A percentile compares a stretch with the other conserved stretches of the same genome.
These are phyloP conservation scores for Stipa capillata DNA, from an alignment of 176 grass and related monocot species.

Conservation along the genomic window DNA sequence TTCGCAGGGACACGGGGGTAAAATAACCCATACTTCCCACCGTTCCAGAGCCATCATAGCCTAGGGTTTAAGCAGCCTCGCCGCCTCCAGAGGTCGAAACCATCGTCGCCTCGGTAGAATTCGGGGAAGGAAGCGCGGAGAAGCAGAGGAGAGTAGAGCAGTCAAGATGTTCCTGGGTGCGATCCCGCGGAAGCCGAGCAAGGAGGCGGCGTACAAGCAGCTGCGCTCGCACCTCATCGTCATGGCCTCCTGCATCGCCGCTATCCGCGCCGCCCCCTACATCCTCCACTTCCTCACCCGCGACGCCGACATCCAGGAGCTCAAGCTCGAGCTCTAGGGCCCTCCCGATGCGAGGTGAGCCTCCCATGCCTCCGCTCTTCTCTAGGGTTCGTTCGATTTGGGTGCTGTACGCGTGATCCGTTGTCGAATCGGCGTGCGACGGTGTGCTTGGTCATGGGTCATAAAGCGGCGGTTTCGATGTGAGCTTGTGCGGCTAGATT, in stretches of 20 bases:
- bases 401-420: not conserved
- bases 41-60: not conserved
- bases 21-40: not conserved
- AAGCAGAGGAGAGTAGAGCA: not conserved
- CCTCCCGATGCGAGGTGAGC: not conserved
- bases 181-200: constrained; percentile 44
- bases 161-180: constrained; percentile 40
- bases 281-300: constrained; percentile 53
- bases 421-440: not conserved
- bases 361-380: not conserved
- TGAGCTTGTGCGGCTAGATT: not conserved
- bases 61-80: constrained; percentile 35
- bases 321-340: constrained; percentile 49
- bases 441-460: not conserved
- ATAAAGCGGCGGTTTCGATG: too few species aligned
- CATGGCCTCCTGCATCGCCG: constrained; percentile 43
- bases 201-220: constrained; percentile 66
- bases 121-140: not conserved
- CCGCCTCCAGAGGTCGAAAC: constrained; percentile 1
- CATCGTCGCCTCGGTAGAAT: constrained; percentile 2
- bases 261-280: constrained; percentile 62
- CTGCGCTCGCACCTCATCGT: constrained; percentile 35
- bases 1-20: not conserved
- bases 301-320: constrained; percentile 31
- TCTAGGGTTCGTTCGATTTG: not conserved